Conservation (phyloP, 23 red algal species). For the Gracilaria gracilis region DNA sequence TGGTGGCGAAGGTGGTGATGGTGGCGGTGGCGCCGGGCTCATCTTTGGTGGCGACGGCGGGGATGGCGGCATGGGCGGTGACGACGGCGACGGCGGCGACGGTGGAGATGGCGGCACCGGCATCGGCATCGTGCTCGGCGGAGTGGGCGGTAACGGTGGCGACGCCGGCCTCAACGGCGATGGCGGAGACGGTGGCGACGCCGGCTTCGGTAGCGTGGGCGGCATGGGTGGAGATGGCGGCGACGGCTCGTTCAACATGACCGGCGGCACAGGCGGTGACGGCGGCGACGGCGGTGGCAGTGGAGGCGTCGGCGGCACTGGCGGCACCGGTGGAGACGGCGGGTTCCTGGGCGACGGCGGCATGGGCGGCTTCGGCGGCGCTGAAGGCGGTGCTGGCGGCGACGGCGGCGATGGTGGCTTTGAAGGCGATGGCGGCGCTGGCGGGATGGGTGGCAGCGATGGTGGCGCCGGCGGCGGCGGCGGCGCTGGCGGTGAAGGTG, state of each 20-base stretch:
- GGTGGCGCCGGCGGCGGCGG: background rate
- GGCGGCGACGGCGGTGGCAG: conserved; percentile 11
- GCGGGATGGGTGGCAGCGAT: conserved; percentile 8
- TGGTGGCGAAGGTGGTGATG: background rate
- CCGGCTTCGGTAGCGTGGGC: background rate
- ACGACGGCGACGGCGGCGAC: conserved; percentile 7
- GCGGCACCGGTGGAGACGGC: conserved; percentile 7
- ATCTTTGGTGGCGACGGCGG: conserved; percentile 5
- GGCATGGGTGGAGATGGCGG: conserved; percentile 11
- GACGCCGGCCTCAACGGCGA: conserved; percentile 12
- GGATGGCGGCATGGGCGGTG: conserved; percentile 22
- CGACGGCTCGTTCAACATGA: background rate
- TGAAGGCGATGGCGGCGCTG: conserved; percentile 7
- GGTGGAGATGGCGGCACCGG: conserved; percentile 32
- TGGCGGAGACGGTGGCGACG: conserved; percentile 37
- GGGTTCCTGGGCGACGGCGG: conserved; percentile 14
- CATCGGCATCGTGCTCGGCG: background rate
- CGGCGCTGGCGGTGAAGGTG: background rate
- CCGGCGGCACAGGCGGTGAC: background rate
- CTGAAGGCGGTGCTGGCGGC: background rate
- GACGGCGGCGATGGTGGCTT: conserved; percentile 22
- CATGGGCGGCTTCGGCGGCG: background rate
- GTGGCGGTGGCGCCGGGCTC: background rate
- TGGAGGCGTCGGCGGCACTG: conserved; percentile 11
- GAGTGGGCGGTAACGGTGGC: conserved; percentile 1